Evolutionary conservation across 1,284 basidiomycete species (phyloP).

Genomic region (Puccinia horiana): DNA sequence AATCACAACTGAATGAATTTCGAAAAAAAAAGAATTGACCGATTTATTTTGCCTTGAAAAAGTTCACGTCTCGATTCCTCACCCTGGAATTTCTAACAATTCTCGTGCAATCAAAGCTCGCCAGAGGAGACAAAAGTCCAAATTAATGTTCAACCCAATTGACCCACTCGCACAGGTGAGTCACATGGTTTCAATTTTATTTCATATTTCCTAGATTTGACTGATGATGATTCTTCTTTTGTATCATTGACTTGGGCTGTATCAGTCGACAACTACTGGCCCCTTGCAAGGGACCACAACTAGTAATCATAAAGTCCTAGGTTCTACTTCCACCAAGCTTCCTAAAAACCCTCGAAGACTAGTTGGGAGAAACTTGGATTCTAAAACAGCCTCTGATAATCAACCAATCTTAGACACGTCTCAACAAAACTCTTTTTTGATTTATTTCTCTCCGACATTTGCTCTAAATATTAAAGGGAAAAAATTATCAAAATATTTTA

Average conservation of each 20-base stretch:
- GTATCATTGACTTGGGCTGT: not conserved
- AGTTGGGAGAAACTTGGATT: not conserved
- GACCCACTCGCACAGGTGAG: not conserved
- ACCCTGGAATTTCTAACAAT: not conserved
- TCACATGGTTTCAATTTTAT: not conserved
- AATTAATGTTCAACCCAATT: not conserved
- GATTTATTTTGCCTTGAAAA: not conserved
- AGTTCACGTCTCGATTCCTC: slow-evolving; percentile 13
- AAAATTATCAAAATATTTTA: slow-evolving; percentile 13
- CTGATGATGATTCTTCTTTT: not conserved
- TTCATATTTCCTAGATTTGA: not conserved
- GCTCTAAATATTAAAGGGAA: slow-evolving; percentile 16
- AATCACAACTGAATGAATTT: not conserved
- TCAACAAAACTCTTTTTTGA: not conserved
- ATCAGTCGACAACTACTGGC: not conserved
- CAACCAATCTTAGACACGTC: not conserved
- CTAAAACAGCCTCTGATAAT: not conserved
- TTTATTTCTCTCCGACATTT: not conserved
- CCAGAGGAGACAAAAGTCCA: not conserved
- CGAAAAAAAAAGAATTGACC: no score
- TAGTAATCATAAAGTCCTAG: not conserved
- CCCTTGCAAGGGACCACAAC: not conserved
- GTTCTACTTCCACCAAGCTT: not conserved
- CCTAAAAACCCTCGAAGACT: not conserved
- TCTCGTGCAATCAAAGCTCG: not conserved